These are phyloP conservation scores for Spinellus fusiger DNA, from an alignment of 192 early-diverging fungal genomes.

Conservation along the genomic window DNA sequence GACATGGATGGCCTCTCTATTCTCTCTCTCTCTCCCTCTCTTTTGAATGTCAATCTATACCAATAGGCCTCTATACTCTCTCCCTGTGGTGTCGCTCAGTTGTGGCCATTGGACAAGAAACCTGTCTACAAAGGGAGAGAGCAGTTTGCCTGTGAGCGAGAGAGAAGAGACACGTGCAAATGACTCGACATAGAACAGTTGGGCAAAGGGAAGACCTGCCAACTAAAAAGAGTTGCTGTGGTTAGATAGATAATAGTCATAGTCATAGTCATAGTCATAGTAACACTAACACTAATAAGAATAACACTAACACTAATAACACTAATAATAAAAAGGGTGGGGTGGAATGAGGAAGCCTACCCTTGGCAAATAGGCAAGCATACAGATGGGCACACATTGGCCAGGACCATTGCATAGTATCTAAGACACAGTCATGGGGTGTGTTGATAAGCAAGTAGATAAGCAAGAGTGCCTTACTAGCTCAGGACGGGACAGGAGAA, in stretches of 20 bases:
- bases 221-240: slow-evolving; percentile 23
- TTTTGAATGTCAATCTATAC: slow-evolving; percentile 49
- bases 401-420: slow-evolving; percentile 89
- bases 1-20: background rate
- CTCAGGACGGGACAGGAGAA: slow-evolving; percentile 52
- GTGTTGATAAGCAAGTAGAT: background rate
- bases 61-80: slow-evolving; percentile 57
- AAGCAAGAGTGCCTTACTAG: slow-evolving; percentile 36
- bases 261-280: no score
- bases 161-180: slow-evolving; percentile 80
- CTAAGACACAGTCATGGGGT: slow-evolving; percentile 23
- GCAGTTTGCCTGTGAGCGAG: slow-evolving; percentile 83
- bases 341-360: slow-evolving; percentile 36
- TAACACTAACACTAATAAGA: no score
- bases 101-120: slow-evolving; percentile 92
- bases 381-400: slow-evolving; percentile 71
- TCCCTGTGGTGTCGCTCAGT: slow-evolving; percentile 44
- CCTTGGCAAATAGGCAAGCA: slow-evolving; percentile 54
- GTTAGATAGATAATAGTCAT: background rate
- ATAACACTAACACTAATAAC: no score
- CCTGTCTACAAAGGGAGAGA: slow-evolving; percentile 72
- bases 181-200: slow-evolving; percentile 83
- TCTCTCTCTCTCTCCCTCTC: background rate
- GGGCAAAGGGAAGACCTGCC: slow-evolving; percentile 46
- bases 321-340: no score